Percentiles rank a stretch among this genome's conserved stretches.
Conservation (phyloP, 202 grass and related monocot genomes). For the Setaria viridis region DNA sequence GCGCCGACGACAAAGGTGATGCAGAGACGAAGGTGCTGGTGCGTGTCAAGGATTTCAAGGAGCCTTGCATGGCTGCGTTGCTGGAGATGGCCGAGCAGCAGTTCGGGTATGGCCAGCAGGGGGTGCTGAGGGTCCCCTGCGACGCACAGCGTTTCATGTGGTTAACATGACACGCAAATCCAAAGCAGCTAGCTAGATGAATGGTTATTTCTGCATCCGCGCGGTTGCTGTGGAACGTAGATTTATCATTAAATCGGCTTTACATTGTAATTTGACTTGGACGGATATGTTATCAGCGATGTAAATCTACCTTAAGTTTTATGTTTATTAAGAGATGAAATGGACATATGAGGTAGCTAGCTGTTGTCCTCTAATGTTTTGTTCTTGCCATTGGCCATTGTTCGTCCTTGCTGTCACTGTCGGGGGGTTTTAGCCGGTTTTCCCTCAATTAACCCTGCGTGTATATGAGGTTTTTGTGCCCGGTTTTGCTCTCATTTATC, state of each 20-base stretch:
- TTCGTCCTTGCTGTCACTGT: no score
- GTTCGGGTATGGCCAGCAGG: slow-evolving; percentile 46
- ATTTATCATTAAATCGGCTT: background rate
- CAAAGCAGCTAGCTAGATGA: background rate
- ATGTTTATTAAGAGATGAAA: background rate
- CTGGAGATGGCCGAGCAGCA: slow-evolving; percentile 39
- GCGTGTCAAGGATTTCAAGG: slow-evolving; percentile 38
- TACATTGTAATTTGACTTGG: background rate
- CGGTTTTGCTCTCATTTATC: no score
- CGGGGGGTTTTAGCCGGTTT: no score
- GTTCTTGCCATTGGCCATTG: background rate
- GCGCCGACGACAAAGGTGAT: background rate
- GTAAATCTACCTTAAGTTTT: background rate
- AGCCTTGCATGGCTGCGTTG: slow-evolving; percentile 36
- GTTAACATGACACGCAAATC: slow-evolving; percentile 15
- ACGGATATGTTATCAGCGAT: background rate
- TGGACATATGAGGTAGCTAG: background rate
- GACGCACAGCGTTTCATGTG: slow-evolving; percentile 32
- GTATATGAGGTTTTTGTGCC: no score
- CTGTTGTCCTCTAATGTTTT: background rate
- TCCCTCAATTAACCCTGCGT: no score
- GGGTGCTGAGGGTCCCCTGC: slow-evolving; percentile 12
- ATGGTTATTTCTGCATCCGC: background rate
- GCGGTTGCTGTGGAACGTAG: background rate
- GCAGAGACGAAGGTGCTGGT: slow-evolving; percentile 41